Base-by-base conservation (phyloP, 768 basidiomycete genomes). In the Pulveroboletus sp. region DNA sequence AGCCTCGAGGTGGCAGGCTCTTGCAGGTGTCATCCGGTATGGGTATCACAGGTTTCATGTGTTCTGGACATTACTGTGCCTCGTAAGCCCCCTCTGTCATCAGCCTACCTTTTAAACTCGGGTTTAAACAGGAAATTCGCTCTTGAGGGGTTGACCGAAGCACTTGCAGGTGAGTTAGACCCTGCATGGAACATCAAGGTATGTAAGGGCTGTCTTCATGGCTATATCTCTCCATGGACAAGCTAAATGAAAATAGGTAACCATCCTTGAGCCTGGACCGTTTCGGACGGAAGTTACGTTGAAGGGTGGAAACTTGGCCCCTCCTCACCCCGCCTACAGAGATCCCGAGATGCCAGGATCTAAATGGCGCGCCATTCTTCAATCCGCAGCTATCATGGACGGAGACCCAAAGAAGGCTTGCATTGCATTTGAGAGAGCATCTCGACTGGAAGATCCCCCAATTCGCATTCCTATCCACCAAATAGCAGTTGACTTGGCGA, bases 1-100 rank as follows among this genome's bases (percentile, higher is more conserved):
- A 63, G 10, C 65, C 71, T 14, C 51, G 24, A 8, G 69, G 69
- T 0, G 73, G 73, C 2, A 63, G 64, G 14, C 56, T 74, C 1
- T 51, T 71, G 13, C 71, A 74, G 36, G 46, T 62, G 40, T 65
- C 66, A 3, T 72, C 71, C 10, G 44, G 51, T 8, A 2, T 49
- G n/a, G 71, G 62, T 0, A n/a, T 69, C 15, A 8, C 6, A 5
- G 54, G 55, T 9, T 0, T 0, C 0, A 47, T 60, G 6, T 55
- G 40, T 2, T 46, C 42, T 5, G 56, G 57, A 18, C 47, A 62
- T 32, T 71, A 71, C 47, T 36, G 57, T 32, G 68, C 68, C 18
- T 49, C 63, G 65, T 69, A 33, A 42, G 58, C 43, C 10, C 2
- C 11, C 15, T 27, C 37, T 1, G 15, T 38, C 36, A 42, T 32